phyloP scores from a whole-genome alignment of 2,329 filamentous ascomycete species.

The Diaporthe ilicicola region DNA sequence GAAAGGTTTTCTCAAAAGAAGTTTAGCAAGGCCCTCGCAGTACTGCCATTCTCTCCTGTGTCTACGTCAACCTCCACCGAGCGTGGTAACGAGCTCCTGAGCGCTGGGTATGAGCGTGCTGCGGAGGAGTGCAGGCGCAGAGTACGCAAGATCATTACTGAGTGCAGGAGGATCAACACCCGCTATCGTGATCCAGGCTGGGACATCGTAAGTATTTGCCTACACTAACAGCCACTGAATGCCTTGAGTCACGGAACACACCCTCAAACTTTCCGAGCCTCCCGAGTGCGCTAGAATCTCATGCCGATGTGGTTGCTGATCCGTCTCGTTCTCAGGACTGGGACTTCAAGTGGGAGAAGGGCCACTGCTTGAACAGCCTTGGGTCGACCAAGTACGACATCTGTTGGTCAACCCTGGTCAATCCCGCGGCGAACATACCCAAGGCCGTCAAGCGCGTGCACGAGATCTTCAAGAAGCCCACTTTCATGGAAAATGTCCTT shows the following conservation, averaged over 20 bases:
- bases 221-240: not conserved
- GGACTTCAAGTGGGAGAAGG: constrained; percentile 73
- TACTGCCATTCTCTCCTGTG: constrained; percentile 71
- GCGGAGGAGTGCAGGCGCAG: constrained; percentile 70
- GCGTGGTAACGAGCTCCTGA: constrained; percentile 67
- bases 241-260: not conserved
- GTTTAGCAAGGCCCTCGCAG: constrained; percentile 71
- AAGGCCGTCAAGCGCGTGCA: constrained; percentile 79
- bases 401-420: constrained; percentile 51
- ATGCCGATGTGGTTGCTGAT: not conserved
- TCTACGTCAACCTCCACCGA: constrained; percentile 58
- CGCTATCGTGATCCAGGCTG: constrained; percentile 77
- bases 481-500: constrained; percentile 71
- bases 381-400: constrained; percentile 62
- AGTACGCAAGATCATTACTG: constrained; percentile 67
- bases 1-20: constrained; percentile 66
- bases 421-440: constrained; percentile 62
- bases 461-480: constrained; percentile 79
- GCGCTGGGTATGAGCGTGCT: constrained; percentile 69
- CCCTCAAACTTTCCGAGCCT: too few relatives aligned
- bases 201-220: constrained; percentile 59
- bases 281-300: not conserved
- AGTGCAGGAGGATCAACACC: constrained; percentile 78
- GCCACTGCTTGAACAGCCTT: constrained; percentile 63
- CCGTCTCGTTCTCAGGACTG: constrained; percentile 56